Evolutionary conservation across 2,329 filamentous ascomycete species (phyloP).

Genomic region (Colletotrichum ledebouriae): DNA sequence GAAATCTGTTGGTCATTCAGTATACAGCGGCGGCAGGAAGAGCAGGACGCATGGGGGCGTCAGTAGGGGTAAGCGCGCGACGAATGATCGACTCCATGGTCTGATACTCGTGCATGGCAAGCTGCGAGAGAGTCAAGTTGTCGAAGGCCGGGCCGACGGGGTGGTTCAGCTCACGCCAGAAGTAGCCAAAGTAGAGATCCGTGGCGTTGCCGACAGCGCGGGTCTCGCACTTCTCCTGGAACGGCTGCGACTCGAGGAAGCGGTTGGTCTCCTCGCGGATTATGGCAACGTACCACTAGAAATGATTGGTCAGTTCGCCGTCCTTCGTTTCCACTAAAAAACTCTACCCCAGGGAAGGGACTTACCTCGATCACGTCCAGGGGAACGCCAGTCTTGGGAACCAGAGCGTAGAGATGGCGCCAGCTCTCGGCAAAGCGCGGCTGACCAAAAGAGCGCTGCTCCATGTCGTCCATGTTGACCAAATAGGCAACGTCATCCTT

Average conservation of each 20-base stretch:
- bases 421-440: conserved; percentile 64
- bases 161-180: conserved; percentile 63
- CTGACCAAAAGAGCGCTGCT: conserved; percentile 58
- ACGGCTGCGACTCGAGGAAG: conserved; percentile 54
- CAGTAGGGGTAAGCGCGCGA: conserved; percentile 52
- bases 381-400: conserved; percentile 61
- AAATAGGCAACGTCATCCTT: conserved; percentile 69
- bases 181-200: conserved; percentile 65
- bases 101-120: conserved; percentile 61
- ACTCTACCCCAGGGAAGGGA: conserved; percentile 29
- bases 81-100: conserved; percentile 64
- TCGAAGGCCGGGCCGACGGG: conserved; percentile 59
- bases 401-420: conserved; percentile 66
- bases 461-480: conserved; percentile 53
- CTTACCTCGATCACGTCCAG: conserved; percentile 69
- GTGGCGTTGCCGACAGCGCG: conserved; percentile 51
- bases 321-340: background rate
- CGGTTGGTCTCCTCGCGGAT: conserved; percentile 66
- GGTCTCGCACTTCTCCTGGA: conserved; percentile 58
- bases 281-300: conserved; percentile 68
- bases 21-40: conserved; percentile 1
- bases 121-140: conserved; percentile 61
- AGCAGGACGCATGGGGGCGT: conserved; percentile 11
- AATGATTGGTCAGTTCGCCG: conserved; percentile 37
- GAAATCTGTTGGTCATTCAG: background rate